Conservation (phyloP, 352 stramenopile genomes). For the Pythium sukuiense region DNA sequence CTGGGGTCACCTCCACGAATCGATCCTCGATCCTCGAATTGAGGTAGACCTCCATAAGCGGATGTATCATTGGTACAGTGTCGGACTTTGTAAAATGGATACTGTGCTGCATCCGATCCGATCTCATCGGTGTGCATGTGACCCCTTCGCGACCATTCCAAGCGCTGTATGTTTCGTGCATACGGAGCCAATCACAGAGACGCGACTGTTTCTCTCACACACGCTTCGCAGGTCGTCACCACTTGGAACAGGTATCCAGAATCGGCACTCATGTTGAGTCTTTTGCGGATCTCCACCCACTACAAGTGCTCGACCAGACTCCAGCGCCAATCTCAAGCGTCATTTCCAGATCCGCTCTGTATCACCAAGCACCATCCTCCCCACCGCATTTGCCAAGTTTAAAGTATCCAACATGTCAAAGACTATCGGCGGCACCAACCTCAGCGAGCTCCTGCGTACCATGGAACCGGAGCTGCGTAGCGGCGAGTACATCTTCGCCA, state of each 20-base stretch:
- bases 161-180: too few relatives aligned
- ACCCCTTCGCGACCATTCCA: too few relatives aligned
- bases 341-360: neutral
- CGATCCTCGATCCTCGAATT: too few relatives aligned
- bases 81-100: neutral
- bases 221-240: neutral
- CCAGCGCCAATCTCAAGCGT: neutral
- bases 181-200: too few relatives aligned
- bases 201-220: too few relatives aligned
- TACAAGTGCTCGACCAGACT: neutral
- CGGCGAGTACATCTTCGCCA: slow-evolving; percentile 20
- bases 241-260: neutral
- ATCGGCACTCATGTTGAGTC: neutral
- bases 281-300: neutral
- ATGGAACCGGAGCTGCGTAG: slow-evolving; percentile 18
- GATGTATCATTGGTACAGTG: too few relatives aligned
- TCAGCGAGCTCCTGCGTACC: slow-evolving; percentile 16
- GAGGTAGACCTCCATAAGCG: too few relatives aligned
- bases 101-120: neutral
- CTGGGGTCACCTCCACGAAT: too few relatives aligned
- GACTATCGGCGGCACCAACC: slow-evolving; percentile 18
- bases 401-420: neutral
- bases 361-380: neutral
- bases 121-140: too few relatives aligned
- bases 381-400: neutral